Conservation (phyloP, 257 asterid species). For the Scutellaria baicalensis region DNA sequence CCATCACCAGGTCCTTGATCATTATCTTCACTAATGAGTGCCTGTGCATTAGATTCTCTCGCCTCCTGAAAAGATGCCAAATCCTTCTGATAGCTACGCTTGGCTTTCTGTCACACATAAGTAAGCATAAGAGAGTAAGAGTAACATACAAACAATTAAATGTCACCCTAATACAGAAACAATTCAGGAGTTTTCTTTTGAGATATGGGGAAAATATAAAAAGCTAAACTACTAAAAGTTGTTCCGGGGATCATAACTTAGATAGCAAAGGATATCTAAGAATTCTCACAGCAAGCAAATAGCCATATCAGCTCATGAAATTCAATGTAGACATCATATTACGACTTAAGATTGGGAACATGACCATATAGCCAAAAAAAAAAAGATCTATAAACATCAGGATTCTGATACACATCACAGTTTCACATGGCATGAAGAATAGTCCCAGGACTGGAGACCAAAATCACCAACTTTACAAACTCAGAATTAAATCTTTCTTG, state of each 20-base stretch:
- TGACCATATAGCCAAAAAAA: not conserved
- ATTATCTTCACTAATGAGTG: constrained; percentile 36
- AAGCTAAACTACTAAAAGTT: not conserved
- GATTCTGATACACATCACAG: not conserved
- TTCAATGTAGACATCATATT: not conserved
- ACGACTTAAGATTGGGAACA: not conserved
- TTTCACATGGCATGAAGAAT: not conserved
- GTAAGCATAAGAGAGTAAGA: not conserved
- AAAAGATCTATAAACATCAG: not conserved
- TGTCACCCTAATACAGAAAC: not conserved
- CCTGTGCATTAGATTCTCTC: constrained; percentile 56
- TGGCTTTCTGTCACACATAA: constrained; percentile 68
- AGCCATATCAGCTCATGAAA: not conserved
- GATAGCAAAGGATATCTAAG: not conserved
- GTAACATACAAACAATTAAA: not conserved
- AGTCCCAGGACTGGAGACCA: not conserved
- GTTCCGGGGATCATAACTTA: not conserved
- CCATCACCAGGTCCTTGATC: constrained; percentile 35
- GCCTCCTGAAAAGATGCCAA: constrained; percentile 66
- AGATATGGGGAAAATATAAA: not conserved
- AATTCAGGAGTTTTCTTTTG: not conserved
- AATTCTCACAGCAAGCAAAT: not conserved
- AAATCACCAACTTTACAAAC: not conserved
- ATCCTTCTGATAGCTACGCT: constrained; percentile 88
- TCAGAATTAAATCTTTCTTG: not conserved